Percentiles rank a stretch among this genome's conserved stretches.
Evolutionary conservation across 2,329 filamentous ascomycete species (phyloP).

Genomic region (Scopulariopsis brevicaulis): DNA sequence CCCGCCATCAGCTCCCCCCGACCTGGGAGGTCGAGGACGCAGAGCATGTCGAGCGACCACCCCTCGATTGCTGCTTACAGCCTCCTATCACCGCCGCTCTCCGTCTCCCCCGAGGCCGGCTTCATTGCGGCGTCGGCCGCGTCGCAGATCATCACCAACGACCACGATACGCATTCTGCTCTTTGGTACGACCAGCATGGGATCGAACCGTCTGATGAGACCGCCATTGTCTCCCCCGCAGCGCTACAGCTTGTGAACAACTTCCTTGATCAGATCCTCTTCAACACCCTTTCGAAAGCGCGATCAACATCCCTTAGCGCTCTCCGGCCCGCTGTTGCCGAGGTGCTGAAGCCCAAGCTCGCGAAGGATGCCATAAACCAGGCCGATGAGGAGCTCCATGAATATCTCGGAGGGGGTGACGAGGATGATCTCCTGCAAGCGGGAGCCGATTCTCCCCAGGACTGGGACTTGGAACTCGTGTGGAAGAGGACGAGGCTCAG

Average conservation of each 20-base stretch:
- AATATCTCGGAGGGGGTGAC: conserved; percentile 71
- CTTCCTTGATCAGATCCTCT: conserved; percentile 88
- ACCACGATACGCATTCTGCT: conserved; percentile 65
- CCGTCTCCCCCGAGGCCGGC: conserved; percentile 64
- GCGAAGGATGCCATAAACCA: conserved; percentile 74
- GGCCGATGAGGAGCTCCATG: conserved; percentile 76
- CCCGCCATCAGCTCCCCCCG: conserved; percentile 17
- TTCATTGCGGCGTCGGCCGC: conserved; percentile 86
- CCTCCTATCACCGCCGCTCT: conserved; percentile 54
- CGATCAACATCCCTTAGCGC: conserved; percentile 65
- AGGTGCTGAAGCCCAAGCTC: conserved; percentile 81
- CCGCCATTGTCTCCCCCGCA: conserved; percentile 59
- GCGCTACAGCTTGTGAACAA: conserved; percentile 75
- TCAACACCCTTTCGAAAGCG: conserved; percentile 73
- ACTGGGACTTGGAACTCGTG: conserved; percentile 83
- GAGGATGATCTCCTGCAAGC: conserved; percentile 57
- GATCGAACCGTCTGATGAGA: conserved; percentile 52
- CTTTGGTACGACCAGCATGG: conserved; percentile 60
- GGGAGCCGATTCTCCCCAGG: conserved; percentile 29
- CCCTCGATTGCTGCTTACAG: conserved; percentile 48
- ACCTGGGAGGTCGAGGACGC: conserved; percentile 34
- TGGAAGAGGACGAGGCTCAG: conserved; percentile 90
- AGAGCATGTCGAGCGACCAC: conserved; percentile 61
- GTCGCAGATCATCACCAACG: conserved; percentile 82
- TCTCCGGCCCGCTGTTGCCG: conserved; percentile 70